Base-by-base conservation (phyloP, 2,329 filamentous ascomycete genomes). In the Trichoderma aggressivum region DNA sequence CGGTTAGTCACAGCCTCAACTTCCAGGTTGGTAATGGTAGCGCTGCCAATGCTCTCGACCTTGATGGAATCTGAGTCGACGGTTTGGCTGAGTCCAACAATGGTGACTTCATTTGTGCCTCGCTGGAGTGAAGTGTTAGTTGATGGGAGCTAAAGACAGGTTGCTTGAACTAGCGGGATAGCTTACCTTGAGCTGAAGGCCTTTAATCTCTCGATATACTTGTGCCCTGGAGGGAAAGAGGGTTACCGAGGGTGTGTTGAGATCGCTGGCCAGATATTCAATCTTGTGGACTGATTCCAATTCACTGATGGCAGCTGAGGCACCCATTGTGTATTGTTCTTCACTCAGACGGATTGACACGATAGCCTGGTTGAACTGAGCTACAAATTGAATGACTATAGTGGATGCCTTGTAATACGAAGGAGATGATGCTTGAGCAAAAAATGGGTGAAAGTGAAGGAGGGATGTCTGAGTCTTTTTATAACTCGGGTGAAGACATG, bases 181-280 rank as follows among this genome's bases (percentile, higher is more conserved):
- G 43, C 73, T 58, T 71, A 79, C 78, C 71, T 77, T 76, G 43
- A 80, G 75, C 53, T 70, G 30, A 18, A 91, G 81, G 73, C 86
- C 80, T 71, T 85, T 86, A 76, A 92, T 85, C 67, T 90, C 87
- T 30, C 89, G 85, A 14, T 87, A 83, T 34, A 92, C 79, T 61
- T 90, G 89, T 1, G 90, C 90, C 73, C 86, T 82, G 2, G 83
- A 82, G 0, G 90, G 89, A 72, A 90, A 91, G 53, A 92, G 83
- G 0, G 86, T 89, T 18, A 92, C 89, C 0, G 86, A 86, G 63
- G 87, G 86, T 39, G 90, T 91, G 10, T 81, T 76, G 34, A 91
- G 81, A 62, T 89, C 84, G 56, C 86, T 84, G 72, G 91, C 78
- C 36, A 84, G 83, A 77, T 89, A 89, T 72, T 87, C 82, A 71